A percentile compares a stretch with the other conserved stretches of the same genome.
Evolutionary conservation across 164 flowering plant genomes (phyloP).

Genomic region (Cinnamomum chago): DNA sequence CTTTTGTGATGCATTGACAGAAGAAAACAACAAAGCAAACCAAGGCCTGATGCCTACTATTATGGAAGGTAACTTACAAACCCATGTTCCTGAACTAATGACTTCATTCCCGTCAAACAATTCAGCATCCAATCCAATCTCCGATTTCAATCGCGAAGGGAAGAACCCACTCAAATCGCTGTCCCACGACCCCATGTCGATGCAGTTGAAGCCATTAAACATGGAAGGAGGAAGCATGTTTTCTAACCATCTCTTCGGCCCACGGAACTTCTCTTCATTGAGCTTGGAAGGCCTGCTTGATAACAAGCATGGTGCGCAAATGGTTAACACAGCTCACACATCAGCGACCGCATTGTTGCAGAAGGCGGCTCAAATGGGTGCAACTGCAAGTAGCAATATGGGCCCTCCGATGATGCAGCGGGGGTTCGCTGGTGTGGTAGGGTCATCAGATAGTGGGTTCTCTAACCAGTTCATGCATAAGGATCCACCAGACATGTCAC

Average conservation of each 20-base stretch:
- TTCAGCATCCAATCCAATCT: conserved; percentile 7
- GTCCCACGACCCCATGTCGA: neutral
- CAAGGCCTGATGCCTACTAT: conserved; percentile 31
- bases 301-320: neutral
- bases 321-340: conserved; percentile 23
- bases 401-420: conserved; percentile 32
- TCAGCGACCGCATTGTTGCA: conserved; percentile 60
- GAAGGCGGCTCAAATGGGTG: conserved; percentile 55
- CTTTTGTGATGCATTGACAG: conserved; percentile 95
- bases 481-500: conserved; percentile 4
- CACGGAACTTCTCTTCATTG: conserved; percentile 1
- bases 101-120: conserved; percentile 18
- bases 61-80: conserved; percentile 24
- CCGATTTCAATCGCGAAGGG: conserved; percentile 15
- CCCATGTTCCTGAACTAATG: conserved; percentile 28
- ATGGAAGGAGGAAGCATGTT: conserved; percentile 14
- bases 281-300: neutral
- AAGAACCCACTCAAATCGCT: conserved; percentile 14
- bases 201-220: neutral
- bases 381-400: conserved; percentile 35
- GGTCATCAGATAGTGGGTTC: conserved; percentile 12
- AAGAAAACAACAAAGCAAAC: conserved; percentile 65
- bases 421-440: conserved; percentile 33
- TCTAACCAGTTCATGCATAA: conserved; percentile 11
- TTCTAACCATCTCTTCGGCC: conserved; percentile 12